Evolutionary conservation across 305 asterid genomes (phyloP).

Genomic region (Nicotiana rustica): DNA sequence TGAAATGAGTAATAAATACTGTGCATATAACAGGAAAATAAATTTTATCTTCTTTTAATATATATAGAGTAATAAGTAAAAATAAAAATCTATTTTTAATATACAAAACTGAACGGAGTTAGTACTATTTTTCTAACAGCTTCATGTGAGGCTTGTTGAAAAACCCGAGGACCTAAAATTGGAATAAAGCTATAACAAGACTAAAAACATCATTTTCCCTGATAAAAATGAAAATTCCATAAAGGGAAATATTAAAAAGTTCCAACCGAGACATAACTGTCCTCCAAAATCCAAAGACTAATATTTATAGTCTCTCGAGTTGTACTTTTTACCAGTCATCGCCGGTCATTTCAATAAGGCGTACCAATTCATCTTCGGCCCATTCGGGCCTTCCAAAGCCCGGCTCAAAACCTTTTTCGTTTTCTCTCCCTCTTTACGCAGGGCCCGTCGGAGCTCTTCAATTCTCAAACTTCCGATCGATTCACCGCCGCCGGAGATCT

Average conservation of each 20-base stretch:
- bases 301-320: slow-evolving; percentile 5
- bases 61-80: too few species aligned
- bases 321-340: neutral
- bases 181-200: neutral
- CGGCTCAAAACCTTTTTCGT: neutral
- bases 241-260: neutral
- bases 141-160: too few species aligned
- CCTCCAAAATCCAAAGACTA: neutral
- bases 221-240: neutral
- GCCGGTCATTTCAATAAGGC: neutral
- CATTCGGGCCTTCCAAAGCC: slow-evolving; percentile 24
- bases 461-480: slow-evolving; percentile 16
- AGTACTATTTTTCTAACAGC: too few species aligned
- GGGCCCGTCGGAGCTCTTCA: slow-evolving; percentile 2
- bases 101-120: too few species aligned
- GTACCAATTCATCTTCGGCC: neutral
- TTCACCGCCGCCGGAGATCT: slow-evolving; percentile 26
- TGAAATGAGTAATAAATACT: too few species aligned
- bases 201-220: neutral
- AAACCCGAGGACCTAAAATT: neutral
- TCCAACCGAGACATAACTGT: slow-evolving; percentile 32
- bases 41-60: too few species aligned
- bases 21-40: too few species aligned
- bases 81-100: too few species aligned
- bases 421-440: neutral